Conservation (phyloP, 495 filamentous ascomycete species). For the Talaromyces adpressus region DNA sequence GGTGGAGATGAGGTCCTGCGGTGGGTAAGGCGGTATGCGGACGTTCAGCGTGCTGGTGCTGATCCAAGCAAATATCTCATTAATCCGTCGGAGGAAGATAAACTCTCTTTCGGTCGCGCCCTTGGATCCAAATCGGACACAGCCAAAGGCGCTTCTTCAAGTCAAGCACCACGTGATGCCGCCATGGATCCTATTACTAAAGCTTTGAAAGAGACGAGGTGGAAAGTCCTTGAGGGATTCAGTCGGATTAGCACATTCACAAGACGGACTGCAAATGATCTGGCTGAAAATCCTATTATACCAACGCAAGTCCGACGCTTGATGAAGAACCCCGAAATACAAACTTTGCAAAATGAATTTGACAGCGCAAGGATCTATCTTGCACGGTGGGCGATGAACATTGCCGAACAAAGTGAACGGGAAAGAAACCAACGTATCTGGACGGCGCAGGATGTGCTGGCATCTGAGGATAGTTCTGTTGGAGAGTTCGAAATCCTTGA, state of each 20-base stretch:
- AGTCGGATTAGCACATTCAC: conserved; percentile 96
- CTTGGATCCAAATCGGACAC: conserved; percentile 28
- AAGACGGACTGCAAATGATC: conserved; percentile 80
- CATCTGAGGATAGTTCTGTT: conserved; percentile 87
- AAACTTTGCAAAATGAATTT: conserved; percentile 92
- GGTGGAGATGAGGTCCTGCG: conserved; percentile 92
- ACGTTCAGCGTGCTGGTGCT: conserved; percentile 70
- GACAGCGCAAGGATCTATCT: conserved; percentile 92
- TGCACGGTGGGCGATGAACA: conserved; percentile 96
- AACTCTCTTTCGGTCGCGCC: conserved; percentile 62
- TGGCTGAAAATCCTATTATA: conserved; percentile 80
- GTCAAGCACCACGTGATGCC: conserved; percentile 46
- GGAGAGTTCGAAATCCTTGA: conserved; percentile 95
- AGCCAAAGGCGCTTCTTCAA: conserved; percentile 19
- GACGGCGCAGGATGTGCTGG: conserved; percentile 86
- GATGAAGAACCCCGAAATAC: conserved; percentile 88
- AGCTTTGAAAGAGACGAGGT: conserved; percentile 89
- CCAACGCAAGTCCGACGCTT: conserved; percentile 81
- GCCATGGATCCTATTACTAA: conserved; percentile 96
- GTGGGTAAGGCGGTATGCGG: conserved; percentile 80
- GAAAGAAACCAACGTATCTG: conserved; percentile 81
- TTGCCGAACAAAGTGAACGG: conserved; percentile 89
- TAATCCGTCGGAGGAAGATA: conserved; percentile 80
- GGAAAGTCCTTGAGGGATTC: conserved; percentile 91
- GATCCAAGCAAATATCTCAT: conserved; percentile 88